Conservation (phyloP, 176 grass and related monocot genomes). For the Hordeum marinum region DNA sequence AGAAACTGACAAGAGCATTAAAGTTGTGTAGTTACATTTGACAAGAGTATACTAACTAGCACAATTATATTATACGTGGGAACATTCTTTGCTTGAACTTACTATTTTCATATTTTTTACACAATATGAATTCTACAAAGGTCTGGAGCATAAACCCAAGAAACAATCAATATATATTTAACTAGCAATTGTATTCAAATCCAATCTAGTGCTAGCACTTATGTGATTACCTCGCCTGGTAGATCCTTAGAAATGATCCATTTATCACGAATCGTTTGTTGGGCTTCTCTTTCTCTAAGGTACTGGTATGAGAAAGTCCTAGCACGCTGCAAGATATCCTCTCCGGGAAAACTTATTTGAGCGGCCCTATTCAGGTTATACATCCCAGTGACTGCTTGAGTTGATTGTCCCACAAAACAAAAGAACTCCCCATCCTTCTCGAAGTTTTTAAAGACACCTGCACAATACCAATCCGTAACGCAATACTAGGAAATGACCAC, state of each 20-base stretch:
- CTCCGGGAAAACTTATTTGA: slow-evolving; percentile 47
- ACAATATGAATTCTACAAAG: too few species aligned
- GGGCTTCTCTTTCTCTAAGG: slow-evolving; percentile 38
- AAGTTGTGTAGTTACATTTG: too few species aligned
- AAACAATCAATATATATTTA: too few species aligned
- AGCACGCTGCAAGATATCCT: slow-evolving; percentile 45
- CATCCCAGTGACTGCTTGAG: slow-evolving; percentile 80
- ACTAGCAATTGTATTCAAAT: too few species aligned
- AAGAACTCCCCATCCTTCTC: slow-evolving; percentile 87
- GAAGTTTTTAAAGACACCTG: slow-evolving; percentile 68
- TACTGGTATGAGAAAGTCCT: slow-evolving; percentile 37
- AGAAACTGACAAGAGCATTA: too few species aligned
- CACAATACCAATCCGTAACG: background rate
- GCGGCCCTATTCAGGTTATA: slow-evolving; percentile 72
- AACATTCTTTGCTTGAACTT: too few species aligned
- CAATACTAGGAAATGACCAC: too few species aligned
- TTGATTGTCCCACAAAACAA: slow-evolving; percentile 76
- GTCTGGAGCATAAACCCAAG: too few species aligned
- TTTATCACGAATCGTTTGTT: slow-evolving; percentile 37
- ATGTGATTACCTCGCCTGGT: slow-evolving; percentile 45
- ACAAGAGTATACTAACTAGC: too few species aligned
- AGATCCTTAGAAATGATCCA: slow-evolving; percentile 71
- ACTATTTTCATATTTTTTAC: too few species aligned
- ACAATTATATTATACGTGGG: too few species aligned
- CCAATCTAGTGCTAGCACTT: background rate